A percentile compares a stretch with the other conserved stretches of the same genome.
Conservation (phyloP, 78 protist genomes). For the Cavenderia fasciculata region DNA sequence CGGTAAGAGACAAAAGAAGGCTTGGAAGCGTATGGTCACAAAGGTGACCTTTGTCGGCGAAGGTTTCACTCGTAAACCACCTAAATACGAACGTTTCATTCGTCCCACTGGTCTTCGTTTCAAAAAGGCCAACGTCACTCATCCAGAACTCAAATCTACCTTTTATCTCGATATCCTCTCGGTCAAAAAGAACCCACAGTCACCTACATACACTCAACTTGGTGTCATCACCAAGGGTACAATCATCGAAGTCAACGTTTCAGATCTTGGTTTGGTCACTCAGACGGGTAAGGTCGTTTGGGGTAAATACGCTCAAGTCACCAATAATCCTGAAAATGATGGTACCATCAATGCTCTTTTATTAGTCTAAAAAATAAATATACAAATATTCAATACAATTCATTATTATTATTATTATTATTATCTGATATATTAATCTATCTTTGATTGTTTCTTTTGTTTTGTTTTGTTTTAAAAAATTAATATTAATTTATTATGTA, state of each 20-base stretch:
- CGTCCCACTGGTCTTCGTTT: conserved; percentile 97
- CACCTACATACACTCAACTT: conserved; percentile 94
- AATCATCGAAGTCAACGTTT: conserved; percentile 98
- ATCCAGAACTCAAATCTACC: conserved; percentile 99
- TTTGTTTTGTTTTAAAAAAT: background rate
- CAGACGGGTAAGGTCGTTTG: conserved; percentile 99
- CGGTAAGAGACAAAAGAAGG: conserved; percentile 97
- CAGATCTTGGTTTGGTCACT: conserved; percentile 99
- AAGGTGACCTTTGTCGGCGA: conserved; percentile 99
- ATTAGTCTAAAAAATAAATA: conserved; percentile 93
- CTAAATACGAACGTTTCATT: conserved; percentile 99
- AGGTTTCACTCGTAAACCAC: conserved; percentile 98
- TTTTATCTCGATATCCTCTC: conserved; percentile 97
- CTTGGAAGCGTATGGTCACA: conserved; percentile 99
- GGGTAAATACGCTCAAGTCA: conserved; percentile 99
- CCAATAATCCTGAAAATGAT: conserved; percentile 99
- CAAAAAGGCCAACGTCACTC: conserved; percentile 98
- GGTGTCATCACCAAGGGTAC: conserved; percentile 99
- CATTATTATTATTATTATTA: too few relatives aligned
- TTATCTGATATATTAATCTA: too few relatives aligned
- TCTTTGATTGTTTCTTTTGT: too few relatives aligned
- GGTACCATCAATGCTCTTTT: conserved; percentile 99
- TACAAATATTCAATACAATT: too few relatives aligned
- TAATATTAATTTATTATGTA: background rate
- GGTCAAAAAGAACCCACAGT: conserved; percentile 98